phyloP scores from a whole-genome alignment of 2,329 filamentous ascomycete species.

The Aspergillus pseudonomiae region DNA sequence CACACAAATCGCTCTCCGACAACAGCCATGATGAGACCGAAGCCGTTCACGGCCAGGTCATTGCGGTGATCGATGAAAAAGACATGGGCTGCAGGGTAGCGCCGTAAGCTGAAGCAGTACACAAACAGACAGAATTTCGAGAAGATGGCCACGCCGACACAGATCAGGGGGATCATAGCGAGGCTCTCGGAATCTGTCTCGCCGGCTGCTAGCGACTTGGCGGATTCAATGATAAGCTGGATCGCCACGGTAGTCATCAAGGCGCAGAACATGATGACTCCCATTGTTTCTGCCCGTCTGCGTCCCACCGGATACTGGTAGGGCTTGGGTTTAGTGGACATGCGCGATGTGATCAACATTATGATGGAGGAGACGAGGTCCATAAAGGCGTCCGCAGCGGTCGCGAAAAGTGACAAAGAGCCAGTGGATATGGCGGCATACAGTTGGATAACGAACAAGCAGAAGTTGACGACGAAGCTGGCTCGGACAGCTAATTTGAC shows the following conservation, averaged over 20 bases:
- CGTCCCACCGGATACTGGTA: conserved; percentile 4
- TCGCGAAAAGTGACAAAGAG: conserved; percentile 1
- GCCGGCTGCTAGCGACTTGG: conserved; percentile 2
- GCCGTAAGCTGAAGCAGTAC: conserved; percentile 3
- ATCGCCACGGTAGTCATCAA: conserved; percentile 7
- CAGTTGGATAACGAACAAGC: conserved; percentile 1
- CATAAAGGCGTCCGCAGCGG: conserved; percentile 5
- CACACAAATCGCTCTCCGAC: conserved; percentile 2
- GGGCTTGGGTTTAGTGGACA: not conserved
- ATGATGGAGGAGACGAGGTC: conserved; percentile 6
- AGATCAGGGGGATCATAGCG: not conserved
- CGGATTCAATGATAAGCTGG: conserved; percentile 6
- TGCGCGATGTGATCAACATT: conserved; percentile 3
- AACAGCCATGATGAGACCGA: conserved; percentile 5
- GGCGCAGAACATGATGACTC: conserved; percentile 6
- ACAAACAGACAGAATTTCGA: conserved; percentile 4
- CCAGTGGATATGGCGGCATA: conserved; percentile 3
- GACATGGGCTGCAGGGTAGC: conserved; percentile 3
- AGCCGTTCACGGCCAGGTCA: conserved; percentile 1
- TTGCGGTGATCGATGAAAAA: conserved; percentile 8
- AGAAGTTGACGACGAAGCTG: conserved; percentile 6
- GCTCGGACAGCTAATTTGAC: conserved; percentile 3
- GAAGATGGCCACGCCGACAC: conserved; percentile 6
- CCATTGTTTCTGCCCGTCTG: conserved; percentile 6
- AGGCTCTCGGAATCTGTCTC: not conserved